These are phyloP conservation scores for Globisporangium lucens DNA, from an alignment of 352 stramenopile species.

Conservation along the genomic window DNA sequence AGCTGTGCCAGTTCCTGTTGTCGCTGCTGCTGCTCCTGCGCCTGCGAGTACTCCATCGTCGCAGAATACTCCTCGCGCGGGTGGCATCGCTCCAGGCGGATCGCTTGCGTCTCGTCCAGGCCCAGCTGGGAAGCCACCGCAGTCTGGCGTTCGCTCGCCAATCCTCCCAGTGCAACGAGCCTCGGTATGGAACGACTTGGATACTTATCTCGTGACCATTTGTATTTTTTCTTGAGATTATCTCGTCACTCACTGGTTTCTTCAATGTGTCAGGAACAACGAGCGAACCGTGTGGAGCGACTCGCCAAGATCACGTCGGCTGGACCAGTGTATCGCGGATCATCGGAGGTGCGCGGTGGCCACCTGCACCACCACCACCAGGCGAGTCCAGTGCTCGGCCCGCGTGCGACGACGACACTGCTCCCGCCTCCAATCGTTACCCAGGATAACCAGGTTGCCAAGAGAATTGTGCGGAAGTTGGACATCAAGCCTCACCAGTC, in stretches of 20 bases:
- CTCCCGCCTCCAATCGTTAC: slow-evolving; percentile 15
- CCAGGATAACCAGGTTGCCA: slow-evolving; percentile 28
- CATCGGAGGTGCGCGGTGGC: slow-evolving; percentile 10
- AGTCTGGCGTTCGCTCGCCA: slow-evolving; percentile 23
- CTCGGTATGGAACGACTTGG: slow-evolving; percentile 6
- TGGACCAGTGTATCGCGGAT: slow-evolving; percentile 32
- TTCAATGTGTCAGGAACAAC: slow-evolving; percentile 16
- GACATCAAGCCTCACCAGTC: slow-evolving; percentile 81
- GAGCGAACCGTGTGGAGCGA: slow-evolving; percentile 33
- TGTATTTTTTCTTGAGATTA: not conserved
- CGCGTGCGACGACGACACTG: slow-evolving; percentile 28
- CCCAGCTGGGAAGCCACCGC: slow-evolving; percentile 9
- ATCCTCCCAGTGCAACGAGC: slow-evolving; percentile 43
- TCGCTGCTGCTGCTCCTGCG: not conserved
- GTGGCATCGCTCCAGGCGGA: slow-evolving; percentile 15
- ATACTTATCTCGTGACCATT: not conserved
- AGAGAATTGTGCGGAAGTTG: slow-evolving; percentile 51
- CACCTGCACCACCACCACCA: slow-evolving; percentile 16
- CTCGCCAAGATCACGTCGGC: slow-evolving; percentile 64
- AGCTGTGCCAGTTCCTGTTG: not conserved
- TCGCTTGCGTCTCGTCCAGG: slow-evolving; percentile 14
- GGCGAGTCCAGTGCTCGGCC: slow-evolving; percentile 50
- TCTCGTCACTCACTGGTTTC: not conserved
- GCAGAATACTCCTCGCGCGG: not conserved
- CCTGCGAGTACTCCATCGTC: not conserved